Evolutionary conservation across 2,329 filamentous ascomycete species (phyloP).

Genomic region (Pseudogymnoascus sp.): DNA sequence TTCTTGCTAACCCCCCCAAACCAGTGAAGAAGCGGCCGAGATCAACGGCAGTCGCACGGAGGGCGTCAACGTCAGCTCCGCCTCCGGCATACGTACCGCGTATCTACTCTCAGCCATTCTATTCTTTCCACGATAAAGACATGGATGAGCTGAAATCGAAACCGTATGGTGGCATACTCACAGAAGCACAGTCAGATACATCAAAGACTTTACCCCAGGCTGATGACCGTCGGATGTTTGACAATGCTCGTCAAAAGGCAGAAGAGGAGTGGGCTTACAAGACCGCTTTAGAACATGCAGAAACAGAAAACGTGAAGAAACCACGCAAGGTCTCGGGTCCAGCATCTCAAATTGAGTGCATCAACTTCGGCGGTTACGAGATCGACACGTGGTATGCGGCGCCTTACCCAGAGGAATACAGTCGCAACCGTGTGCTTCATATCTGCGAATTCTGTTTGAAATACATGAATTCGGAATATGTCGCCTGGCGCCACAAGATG

Average conservation of each 20-base stretch:
- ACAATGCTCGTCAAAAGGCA: constrained; percentile 79
- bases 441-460: constrained; percentile 99
- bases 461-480: constrained; percentile 99
- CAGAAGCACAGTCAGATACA: constrained; percentile 83
- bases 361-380: constrained; percentile 94
- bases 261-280: constrained; percentile 84
- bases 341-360: constrained; percentile 95
- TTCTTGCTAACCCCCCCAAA: constrained; percentile 50
- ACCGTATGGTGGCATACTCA: constrained; percentile 89
- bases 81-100: constrained; percentile 26
- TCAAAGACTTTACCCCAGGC: constrained; percentile 74
- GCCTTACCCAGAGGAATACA: constrained; percentile 97
- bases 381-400: constrained; percentile 99
- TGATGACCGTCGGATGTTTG: constrained; percentile 76
- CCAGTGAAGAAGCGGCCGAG: constrained; percentile 41
- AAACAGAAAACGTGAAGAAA: constrained; percentile 53
- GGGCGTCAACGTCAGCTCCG: constrained; percentile 29
- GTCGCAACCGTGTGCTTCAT: constrained; percentile 89
- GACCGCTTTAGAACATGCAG: constrained; percentile 57
- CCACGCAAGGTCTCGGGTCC: constrained; percentile 71
- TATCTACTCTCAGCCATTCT: constrained; percentile 68
- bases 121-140: constrained; percentile 82
- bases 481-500: constrained; percentile 93
- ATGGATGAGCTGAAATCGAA: constrained; percentile 83
- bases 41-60: constrained; percentile 33